Evolutionary conservation across 1,284 basidiomycete species (phyloP), one percentile per base, ranked within the genome.

Genomic region (Cystobasidium sp.): DNA sequence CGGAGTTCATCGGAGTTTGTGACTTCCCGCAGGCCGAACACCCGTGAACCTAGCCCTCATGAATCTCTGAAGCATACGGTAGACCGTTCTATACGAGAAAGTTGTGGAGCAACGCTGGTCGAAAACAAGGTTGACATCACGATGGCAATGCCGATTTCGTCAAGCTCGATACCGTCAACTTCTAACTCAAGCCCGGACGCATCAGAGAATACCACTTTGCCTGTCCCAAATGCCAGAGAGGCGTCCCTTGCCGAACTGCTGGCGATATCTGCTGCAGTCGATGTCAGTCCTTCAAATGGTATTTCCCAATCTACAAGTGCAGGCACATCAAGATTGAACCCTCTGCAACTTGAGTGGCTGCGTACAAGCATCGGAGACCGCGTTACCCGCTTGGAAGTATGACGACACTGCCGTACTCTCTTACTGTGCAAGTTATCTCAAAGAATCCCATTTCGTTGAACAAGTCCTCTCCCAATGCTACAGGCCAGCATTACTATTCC

Each of bases 281-380:
- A 59, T 20, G 12, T 39, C 1, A 59, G 0, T 41, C 39, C 37
- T 7, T 39, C 31, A 43, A 18, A 37, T 41, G 31, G 37, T 12
- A 41, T 41, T 24, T 41, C 18, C 1, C 37, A 41, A 22, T 39
- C n/a, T 59, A 31, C 37, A 59, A 59, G 43, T 22, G 56, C n/a
- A 10, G 56, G 37, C 39, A 59, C 56, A 10, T 59, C 56, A 3
- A 59, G 56, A 59, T 59, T 59, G 39, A 59, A 22, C 39, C 6
- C 56, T 16, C 56, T 41, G 5, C 56, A 59, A 39, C 3, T 9
- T 14, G 56, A 59, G 43, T 59, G 56, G 56, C 39, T 59, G 6
- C 56, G 43, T 59, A 16, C 14, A 9, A 43, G 18, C 3, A 59
- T 31, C 6, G 3, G 18, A n/a, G 56, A 39, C 20, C 56, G 56